phyloP scores from a whole-genome alignment of 164 flowering plant species.

The Magnolia kwangsiensis region DNA sequence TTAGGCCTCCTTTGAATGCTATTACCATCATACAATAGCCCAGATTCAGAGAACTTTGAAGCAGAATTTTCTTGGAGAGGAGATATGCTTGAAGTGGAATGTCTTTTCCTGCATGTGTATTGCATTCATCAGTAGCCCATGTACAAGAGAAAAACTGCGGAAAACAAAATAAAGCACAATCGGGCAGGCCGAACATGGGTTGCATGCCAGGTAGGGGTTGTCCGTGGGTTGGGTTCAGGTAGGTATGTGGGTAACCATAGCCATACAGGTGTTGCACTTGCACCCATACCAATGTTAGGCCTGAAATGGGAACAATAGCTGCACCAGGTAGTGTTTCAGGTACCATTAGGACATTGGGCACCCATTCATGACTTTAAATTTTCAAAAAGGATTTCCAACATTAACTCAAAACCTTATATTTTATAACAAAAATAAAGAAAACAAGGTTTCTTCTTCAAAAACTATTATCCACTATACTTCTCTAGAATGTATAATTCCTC shows the following conservation, averaged over 20 bases:
- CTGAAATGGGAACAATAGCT: background rate
- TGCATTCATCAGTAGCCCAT: background rate
- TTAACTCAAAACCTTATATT: too few species aligned
- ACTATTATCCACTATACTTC: too few species aligned
- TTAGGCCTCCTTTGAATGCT: slow-evolving; percentile 56
- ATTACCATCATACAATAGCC: slow-evolving; percentile 46
- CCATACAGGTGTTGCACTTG: background rate
- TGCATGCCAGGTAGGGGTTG: background rate
- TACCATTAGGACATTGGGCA: too few species aligned
- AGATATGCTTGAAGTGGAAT: slow-evolving; percentile 40
- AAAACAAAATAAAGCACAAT: background rate
- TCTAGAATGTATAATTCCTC: too few species aligned
- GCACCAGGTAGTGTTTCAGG: too few species aligned
- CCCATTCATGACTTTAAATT: too few species aligned
- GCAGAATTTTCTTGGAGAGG: slow-evolving; percentile 44
- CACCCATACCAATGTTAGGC: background rate
- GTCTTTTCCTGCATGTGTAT: slow-evolving; percentile 54
- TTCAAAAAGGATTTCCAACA: too few species aligned
- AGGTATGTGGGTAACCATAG: background rate
- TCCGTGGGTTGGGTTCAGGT: background rate
- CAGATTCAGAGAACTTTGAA: slow-evolving; percentile 42
- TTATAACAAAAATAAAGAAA: too few species aligned
- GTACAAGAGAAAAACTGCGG: background rate
- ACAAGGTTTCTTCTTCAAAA: too few species aligned
- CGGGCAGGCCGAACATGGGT: background rate